Evolutionary conservation across 176 grass and related monocot species (phyloP), one percentile per base, ranked within the genome.

Genomic region (Canna indica): DNA sequence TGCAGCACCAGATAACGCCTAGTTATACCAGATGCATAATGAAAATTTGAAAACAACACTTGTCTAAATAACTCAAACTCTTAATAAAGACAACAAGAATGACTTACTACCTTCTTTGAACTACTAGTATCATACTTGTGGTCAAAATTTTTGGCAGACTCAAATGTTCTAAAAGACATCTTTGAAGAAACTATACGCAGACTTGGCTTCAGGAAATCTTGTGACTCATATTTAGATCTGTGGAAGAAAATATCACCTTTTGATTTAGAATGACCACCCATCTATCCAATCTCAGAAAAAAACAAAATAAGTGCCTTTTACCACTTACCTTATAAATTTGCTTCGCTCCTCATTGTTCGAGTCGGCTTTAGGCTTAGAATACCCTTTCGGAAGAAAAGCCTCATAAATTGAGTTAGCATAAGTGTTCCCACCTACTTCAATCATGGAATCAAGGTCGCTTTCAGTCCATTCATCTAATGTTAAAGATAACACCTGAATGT

Each of bases 401-500:
- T 99, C 94, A 76, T 99, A 99, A 71, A 99, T 99, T 70, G 94
- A 93, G 81, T 99, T 99, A n/a, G 94, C 94, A 80, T 93, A 99
- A 34, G 94, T 93, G 75, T 99, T 99, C 73, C 94, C 94, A 81
- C 89, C 94, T 70, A 99, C 89, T 73, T 99, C 94, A 68, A 99
- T 8, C 84, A 99, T 93, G 14, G 89, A 90, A 73, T 99, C 89
- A 38, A 93, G 87, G 64, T 99, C 94, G 36, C 75, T 81, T 53
- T 99, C 94, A 70, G 66, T 80, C 94, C 94, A 99, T 75, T 99
- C 89, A 87, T 99, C 94, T 75, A 90, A 78, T 73, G 94, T 99
- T 29, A 93, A 29, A 59, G 94, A 90, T 50, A 99, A 82, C 77
- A 99, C 84, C 94, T 99, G 80, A 75, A 53, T 73, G 42, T 25